Evolutionary conservation across 805 yeast species (phyloP), one percentile per base, ranked within the genome.

Genomic region (Zygotorulaspora danielsina): DNA sequence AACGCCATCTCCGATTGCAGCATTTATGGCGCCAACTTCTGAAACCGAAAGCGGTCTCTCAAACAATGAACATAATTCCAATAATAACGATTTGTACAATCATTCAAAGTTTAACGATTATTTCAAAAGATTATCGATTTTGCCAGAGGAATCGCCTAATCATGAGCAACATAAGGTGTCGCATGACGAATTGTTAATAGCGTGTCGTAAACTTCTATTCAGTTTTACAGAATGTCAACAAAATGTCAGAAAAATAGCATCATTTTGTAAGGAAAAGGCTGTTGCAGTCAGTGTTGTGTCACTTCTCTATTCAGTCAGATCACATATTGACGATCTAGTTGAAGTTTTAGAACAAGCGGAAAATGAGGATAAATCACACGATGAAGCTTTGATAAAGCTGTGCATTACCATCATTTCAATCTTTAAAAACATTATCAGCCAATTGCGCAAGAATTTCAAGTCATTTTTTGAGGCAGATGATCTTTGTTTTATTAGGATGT

Each of bases 211-310:
- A 48, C 57, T 82, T 9, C 55, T 79, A 8, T 79, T 78, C 53
- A 68, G 84, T 2, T 73, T 79, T 39, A 76, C 81, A 31, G 86
- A 81, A 53, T 69, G 81, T 27, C 85, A 79, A 45, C 72, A 78
- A 24, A 74, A 76, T 4, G 65, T 81, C 7, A 65, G 79, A 46
- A 67, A 78, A 39, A 69, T 79, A 39, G 70, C 79, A 6, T 73
- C 79, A 1, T 78, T 77, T 44, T 78, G 83, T 45, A 60, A 66
- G 10, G 83, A 78, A 42, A 75, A 75, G 42, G 67, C 73, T 18
- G 63, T 76, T 1, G 71, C 78, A 3, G 71, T 72, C 19, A 76
- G 72, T 44, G 71, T 78, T 59, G 75, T 75, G 0, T 68, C 80
- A 0, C 62, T 65, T 12, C 57, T 76, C 29, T 75, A 72, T 45